Evolutionary conservation across 78 protist genomes (phyloP).

Genomic region (Dictyostelium firmibasis): DNA sequence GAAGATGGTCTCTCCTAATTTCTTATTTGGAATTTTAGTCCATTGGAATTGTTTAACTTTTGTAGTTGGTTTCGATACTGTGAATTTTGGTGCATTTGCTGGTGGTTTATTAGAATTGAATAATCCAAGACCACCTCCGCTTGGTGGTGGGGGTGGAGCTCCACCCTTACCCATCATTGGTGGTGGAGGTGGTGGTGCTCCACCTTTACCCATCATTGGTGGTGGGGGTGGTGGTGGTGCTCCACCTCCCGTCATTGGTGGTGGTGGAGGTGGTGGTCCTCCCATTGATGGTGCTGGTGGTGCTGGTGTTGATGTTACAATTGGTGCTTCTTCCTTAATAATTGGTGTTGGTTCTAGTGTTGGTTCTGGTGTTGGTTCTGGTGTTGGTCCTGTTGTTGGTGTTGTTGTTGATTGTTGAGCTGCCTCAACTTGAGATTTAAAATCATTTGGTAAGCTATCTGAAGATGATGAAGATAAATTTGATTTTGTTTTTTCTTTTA

Average conservation of each 20-base stretch:
- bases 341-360: not conserved
- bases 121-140: constrained; percentile 1
- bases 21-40: constrained; percentile 79
- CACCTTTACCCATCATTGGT: constrained; percentile 7
- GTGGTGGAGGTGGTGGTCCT: constrained; percentile 77
- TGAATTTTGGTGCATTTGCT: constrained; percentile 43
- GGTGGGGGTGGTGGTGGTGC: constrained; percentile 84
- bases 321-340: not conserved
- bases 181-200: constrained; percentile 83
- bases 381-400: not conserved
- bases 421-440: not conserved
- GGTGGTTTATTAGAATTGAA: not conserved
- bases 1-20: constrained; percentile 62
- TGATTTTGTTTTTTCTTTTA: constrained; percentile 3
- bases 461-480: not conserved
- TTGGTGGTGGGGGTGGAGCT: constrained; percentile 79
- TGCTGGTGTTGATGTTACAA: constrained; percentile 6
- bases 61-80: constrained; percentile 52
- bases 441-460: not conserved
- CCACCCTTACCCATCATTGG: constrained; percentile 67
- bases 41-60: constrained; percentile 82
- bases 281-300: constrained; percentile 77
- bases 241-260: constrained; percentile 59
- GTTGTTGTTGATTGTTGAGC: not conserved
- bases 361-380: not conserved